Percentiles rank a stretch among this genome's conserved stretches.
Conservation (phyloP, 2,329 filamentous ascomycete genomes). For the Amesomyces nigricolor region DNA sequence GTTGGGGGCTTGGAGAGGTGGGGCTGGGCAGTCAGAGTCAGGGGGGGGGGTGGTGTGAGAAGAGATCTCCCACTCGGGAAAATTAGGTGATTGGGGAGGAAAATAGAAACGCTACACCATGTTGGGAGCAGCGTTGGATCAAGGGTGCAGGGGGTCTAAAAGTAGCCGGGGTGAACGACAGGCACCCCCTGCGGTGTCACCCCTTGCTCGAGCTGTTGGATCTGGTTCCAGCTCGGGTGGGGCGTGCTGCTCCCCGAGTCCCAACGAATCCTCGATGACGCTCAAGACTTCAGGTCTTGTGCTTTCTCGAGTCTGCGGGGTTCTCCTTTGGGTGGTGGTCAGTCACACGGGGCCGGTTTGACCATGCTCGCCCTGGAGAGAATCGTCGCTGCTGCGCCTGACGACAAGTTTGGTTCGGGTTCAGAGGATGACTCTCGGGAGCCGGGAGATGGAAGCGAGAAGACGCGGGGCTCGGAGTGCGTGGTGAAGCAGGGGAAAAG, state of each 20-base stretch:
- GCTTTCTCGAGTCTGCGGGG: constrained; percentile 6
- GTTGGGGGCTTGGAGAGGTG: constrained; percentile 13
- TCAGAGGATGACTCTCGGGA: constrained; percentile 13
- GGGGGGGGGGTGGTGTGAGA: constrained; percentile 16
- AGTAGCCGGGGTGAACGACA: constrained; percentile 18
- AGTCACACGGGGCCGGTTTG: constrained; percentile 19
- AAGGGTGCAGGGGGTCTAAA: constrained; percentile 23
- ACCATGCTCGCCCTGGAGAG: constrained; percentile 4
- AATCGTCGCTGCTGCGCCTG: neutral
- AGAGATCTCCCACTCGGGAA: constrained; percentile 14
- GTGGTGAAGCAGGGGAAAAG: no score
- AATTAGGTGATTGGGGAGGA: constrained; percentile 20
- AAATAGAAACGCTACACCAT: constrained; percentile 25
- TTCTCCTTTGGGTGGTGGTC: constrained; percentile 18
- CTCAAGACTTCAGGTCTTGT: constrained; percentile 6
- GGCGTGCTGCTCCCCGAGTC: neutral
- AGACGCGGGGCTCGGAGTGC: constrained; percentile 1
- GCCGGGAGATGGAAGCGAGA: constrained; percentile 16
- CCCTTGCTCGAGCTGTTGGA: constrained; percentile 19
- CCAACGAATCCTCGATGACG: constrained; percentile 8
- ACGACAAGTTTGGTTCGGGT: constrained; percentile 2
- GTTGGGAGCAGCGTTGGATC: constrained; percentile 19
- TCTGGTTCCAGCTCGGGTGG: constrained; percentile 20
- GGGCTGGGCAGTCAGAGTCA: constrained; percentile 11
- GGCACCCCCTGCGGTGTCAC: neutral